Evolutionary conservation across 179 eudicot species (phyloP), one percentile per base, ranked within the genome.

Genomic region (Spergularia azorica): DNA sequence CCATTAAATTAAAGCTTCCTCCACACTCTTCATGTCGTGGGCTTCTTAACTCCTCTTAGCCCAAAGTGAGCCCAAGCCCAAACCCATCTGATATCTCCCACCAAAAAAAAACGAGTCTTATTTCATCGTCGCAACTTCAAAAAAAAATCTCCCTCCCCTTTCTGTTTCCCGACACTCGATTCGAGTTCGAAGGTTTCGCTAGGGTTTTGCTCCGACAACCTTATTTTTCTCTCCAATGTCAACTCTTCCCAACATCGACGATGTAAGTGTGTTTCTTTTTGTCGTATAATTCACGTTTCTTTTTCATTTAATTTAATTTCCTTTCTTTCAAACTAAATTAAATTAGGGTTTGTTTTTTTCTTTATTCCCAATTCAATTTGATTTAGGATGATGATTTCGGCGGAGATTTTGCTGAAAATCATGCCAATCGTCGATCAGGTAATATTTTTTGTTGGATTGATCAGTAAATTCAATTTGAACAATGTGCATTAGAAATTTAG

Each of bases 331-430:
- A 67, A 50, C 7, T 58, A 9, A 38, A 8, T 13, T 58, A 12
- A 38, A 8, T 52, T 80, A 67, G 77, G 74, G 72, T 65, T 66
- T 72, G 38, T 69, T 17, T 17, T 55, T 66, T 1, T 56, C 3
- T 41, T 12, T 11, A 1, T 68, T 6, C 16, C 9, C 16, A 5
- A 16, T 38, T 63, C 43, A 54, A 73, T 71, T 50, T 70, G 11
- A 14, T 51, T 26, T 36, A 93, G 99, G 97, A 93, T 72, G 98
- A 93, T 82, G 97, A 90, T 90, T 95, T 95, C 52, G 98, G 97
- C 6, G 96, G 97, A 0, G 99, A 95, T 85, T 93, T 93, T 61
- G 14, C 91, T 2, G 96, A 88, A 9, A 74, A 62, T 69, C 73
- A 83, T 39, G 74, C 77, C 32, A 54, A 81, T 9, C 87, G 86